Evolutionary conservation across 495 filamentous ascomycete species (phyloP).

Genomic region (Margaritispora aquatica): DNA sequence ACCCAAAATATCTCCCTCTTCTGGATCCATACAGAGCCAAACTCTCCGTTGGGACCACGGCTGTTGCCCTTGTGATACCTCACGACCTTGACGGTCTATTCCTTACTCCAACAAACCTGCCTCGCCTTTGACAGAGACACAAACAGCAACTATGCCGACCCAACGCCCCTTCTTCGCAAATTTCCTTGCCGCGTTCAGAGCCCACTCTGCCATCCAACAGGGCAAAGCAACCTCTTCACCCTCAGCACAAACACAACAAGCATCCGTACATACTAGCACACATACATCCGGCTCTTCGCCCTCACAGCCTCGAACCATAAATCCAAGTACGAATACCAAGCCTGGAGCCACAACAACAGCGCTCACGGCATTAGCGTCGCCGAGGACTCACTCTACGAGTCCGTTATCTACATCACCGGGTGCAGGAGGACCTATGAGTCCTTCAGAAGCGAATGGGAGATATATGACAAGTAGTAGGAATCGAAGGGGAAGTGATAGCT

Average conservation of each 20-base stretch:
- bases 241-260: constrained; percentile 9
- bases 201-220: constrained; percentile 36
- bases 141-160: constrained; percentile 42
- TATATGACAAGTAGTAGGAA: constrained; percentile 8
- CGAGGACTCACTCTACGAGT: constrained; percentile 20
- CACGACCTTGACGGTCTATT: not conserved
- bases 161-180: constrained; percentile 69
- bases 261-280: constrained; percentile 8
- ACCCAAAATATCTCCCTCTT: no score
- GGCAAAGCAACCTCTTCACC: constrained; percentile 12
- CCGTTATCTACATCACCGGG: constrained; percentile 14
- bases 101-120: not conserved
- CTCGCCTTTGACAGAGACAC: not conserved
- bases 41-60: not conserved
- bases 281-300: constrained; percentile 7
- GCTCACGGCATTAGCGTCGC: constrained; percentile 17
- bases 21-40: constrained; percentile 6
- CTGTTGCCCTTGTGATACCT: not conserved
- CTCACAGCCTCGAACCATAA: constrained; percentile 23
- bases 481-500: constrained; percentile 72
- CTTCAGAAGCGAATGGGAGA: constrained; percentile 1
- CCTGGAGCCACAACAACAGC: constrained; percentile 19
- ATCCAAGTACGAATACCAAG: constrained; percentile 21
- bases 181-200: constrained; percentile 69
- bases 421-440: not conserved